Base-by-base conservation (phyloP, 495 filamentous ascomycete species). In the Aspergillus haitiensis region DNA sequence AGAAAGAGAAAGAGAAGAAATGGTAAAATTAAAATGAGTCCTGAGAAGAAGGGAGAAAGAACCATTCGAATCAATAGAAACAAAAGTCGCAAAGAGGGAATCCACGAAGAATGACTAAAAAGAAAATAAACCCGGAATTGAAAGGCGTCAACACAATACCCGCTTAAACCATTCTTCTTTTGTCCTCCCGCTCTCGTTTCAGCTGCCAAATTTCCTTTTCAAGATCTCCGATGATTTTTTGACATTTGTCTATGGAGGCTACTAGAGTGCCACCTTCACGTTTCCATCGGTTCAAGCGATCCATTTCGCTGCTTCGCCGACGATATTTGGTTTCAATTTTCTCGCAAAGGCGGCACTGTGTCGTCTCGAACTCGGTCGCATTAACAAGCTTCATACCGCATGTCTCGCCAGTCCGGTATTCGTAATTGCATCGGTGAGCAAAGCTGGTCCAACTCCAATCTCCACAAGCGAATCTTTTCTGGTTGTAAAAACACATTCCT, bases 361-460 rank as follows among this genome's bases (percentile, higher is more conserved):
- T 64, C 61, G 63, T 64, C 67, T 68, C 82, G 72, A 63, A 82
- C 68, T 71, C 90, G 84, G 76, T 86, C 72, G 78, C 85, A 85
- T 78, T 75, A 70, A 97, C 87, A 69, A 97, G 86, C 79, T 88
- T 94, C 81, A 97, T 92, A 67, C 94, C 94, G 77, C 94, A 98
- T 44, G 94, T 98, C 82, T 98, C 94, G 70, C 94, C 94, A 51
- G 88, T 97, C 66, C 95, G 91, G 79, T 98, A 97, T 69, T 98
- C 94, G 75, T 88, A 89, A 72, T 89, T 86, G 85, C 95, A 98
- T 64, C 97, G 94, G 74, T 93, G 84, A 62, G 90, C 86, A 82
- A 98, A 97, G 74, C 86, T 87, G 65, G 90, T 90, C 94, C 95
- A 98, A 75, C 93, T 93, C 86, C 86, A 97, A 81, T 94, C 93